Percentiles rank a stretch among this genome's conserved stretches.
These are phyloP conservation scores for Phoma sp. DNA, from an alignment of 2,329 filamentous ascomycete genomes.

Conservation along the genomic window DNA sequence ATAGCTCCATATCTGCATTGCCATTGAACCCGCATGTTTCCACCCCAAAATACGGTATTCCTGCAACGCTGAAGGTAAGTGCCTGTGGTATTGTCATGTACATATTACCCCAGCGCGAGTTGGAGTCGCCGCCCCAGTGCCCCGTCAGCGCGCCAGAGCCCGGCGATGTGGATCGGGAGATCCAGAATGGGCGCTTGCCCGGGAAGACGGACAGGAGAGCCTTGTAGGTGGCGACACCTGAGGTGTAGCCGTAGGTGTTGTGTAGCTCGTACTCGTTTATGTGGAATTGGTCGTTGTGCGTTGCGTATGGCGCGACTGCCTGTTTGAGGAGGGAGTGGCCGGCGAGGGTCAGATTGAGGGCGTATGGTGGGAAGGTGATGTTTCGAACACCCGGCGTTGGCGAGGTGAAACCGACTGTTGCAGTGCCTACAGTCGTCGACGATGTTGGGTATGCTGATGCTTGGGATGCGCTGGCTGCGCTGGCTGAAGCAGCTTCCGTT, in stretches of 20 bases:
- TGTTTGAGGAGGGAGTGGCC: slow-evolving; percentile 66
- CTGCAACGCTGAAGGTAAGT: slow-evolving; percentile 71
- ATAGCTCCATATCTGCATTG: slow-evolving; percentile 70
- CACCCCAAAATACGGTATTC: slow-evolving; percentile 72
- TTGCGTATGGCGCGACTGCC: slow-evolving; percentile 75
- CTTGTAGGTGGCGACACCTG: slow-evolving; percentile 54
- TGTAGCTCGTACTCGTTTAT: slow-evolving; percentile 75
- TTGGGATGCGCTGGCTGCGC: slow-evolving; percentile 58
- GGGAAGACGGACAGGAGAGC: slow-evolving; percentile 68
- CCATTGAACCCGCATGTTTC: slow-evolving; percentile 67
- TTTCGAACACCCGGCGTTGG: slow-evolving; percentile 67
- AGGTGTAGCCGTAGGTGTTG: slow-evolving; percentile 62
- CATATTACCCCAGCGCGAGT: slow-evolving; percentile 71
- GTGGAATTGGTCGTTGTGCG: slow-evolving; percentile 67
- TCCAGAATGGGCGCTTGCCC: slow-evolving; percentile 9
- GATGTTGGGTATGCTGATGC: slow-evolving; percentile 48
- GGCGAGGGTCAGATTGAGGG: slow-evolving; percentile 74
- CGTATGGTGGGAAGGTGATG: slow-evolving; percentile 73
- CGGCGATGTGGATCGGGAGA: slow-evolving; percentile 12
- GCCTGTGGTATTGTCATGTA: slow-evolving; percentile 76
- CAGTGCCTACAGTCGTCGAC: slow-evolving; percentile 52
- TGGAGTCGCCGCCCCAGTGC: slow-evolving; percentile 72
- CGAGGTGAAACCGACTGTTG: too few relatives aligned
- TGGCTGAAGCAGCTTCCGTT: slow-evolving; percentile 66
- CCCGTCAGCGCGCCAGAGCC: slow-evolving; percentile 12